Percentiles rank a stretch among this genome's conserved stretches.
Conservation (phyloP, 2,329 filamentous ascomycete species). For the Cadophora malorum region DNA sequence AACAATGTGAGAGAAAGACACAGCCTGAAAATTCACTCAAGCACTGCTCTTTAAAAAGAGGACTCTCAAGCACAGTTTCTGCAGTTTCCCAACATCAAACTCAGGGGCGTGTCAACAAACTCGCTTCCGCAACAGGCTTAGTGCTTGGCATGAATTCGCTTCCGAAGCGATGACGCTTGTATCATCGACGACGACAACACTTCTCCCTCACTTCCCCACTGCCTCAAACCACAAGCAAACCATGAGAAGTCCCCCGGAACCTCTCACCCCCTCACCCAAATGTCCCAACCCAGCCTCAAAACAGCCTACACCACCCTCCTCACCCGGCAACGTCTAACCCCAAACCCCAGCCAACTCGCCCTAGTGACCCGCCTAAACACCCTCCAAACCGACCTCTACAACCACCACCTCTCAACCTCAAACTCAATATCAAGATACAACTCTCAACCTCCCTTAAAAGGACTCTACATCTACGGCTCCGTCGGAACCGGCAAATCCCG, state of each 20-base stretch:
- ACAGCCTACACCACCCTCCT: slow-evolving; percentile 23
- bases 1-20: no score
- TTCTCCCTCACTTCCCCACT: background rate
- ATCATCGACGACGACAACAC: slow-evolving; percentile 5
- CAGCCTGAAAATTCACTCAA: no score
- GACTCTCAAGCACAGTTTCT: no score
- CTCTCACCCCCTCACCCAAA: background rate
- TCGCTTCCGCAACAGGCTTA: slow-evolving; percentile 9
- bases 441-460: background rate
- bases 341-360: slow-evolving; percentile 24
- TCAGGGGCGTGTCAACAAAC: background rate
- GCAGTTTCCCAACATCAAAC: no score
- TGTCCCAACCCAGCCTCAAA: slow-evolving; percentile 23
- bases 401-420: background rate
- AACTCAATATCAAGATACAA: background rate
- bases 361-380: slow-evolving; percentile 19
- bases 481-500: slow-evolving; percentile 27
- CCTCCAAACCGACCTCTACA: slow-evolving; percentile 22
- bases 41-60: no score
- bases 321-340: slow-evolving; percentile 19
- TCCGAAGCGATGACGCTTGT: slow-evolving; percentile 15
- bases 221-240: background rate
- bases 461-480: slow-evolving; percentile 25
- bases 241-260: background rate
- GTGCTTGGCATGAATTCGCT: slow-evolving; percentile 12